Evolutionary conservation across 805 yeast species (phyloP).

Genomic region (Candida vartiovaarae): DNA sequence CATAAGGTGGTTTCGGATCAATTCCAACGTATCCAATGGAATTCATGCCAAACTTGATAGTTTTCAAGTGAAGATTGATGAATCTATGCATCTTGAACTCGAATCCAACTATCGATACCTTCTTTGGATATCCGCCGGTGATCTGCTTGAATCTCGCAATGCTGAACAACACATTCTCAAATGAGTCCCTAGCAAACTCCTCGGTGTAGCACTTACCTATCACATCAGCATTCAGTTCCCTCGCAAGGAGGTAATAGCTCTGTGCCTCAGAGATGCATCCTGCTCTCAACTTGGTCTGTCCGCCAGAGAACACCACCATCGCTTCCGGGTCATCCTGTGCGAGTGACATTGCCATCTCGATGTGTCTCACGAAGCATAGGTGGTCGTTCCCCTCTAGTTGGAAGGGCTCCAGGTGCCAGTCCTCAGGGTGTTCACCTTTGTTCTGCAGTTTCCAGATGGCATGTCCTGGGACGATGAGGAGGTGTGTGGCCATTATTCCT

Average conservation of each 20-base stretch:
- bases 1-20: constrained; percentile 42
- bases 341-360: constrained; percentile 35
- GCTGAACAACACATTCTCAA: constrained; percentile 66
- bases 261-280: constrained; percentile 55
- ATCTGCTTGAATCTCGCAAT: constrained; percentile 45
- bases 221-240: constrained; percentile 19
- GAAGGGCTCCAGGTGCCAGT: constrained; percentile 65
- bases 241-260: constrained; percentile 45
- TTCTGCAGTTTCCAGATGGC: constrained; percentile 47
- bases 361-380: constrained; percentile 55
- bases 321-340: constrained; percentile 28
- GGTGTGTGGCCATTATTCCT: constrained; percentile 6
- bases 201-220: constrained; percentile 39
- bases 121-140: constrained; percentile 39
- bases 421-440: constrained; percentile 39
- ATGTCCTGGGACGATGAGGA: constrained; percentile 56
- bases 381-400: constrained; percentile 69
- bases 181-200: constrained; percentile 73
- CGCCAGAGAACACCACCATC: constrained; percentile 51
- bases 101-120: constrained; percentile 59
- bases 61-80: constrained; percentile 43
- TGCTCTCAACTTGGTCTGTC: constrained; percentile 54
- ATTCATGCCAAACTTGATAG: constrained; percentile 35
- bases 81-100: constrained; percentile 66
- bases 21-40: constrained; percentile 47